phyloP scores from a whole-genome alignment of 352 stramenopile species.

The Globisporangium nodosum region DNA sequence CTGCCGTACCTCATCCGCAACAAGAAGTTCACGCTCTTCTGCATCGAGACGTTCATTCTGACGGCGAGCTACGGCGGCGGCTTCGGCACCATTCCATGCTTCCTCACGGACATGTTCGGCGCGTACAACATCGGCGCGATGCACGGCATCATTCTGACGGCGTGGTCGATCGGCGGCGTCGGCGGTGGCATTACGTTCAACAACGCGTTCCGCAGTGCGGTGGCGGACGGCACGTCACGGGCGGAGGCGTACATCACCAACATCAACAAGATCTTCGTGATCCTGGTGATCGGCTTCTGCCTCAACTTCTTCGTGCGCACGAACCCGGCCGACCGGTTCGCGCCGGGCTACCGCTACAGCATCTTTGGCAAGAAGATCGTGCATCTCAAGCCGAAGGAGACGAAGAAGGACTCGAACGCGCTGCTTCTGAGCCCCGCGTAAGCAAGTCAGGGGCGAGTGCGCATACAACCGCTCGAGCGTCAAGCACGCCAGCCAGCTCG shows the following conservation, averaged over 20 bases:
- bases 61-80: conserved; percentile 67
- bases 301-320: conserved; percentile 62
- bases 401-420: conserved; percentile 20
- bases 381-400: conserved; percentile 42
- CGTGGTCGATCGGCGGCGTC: conserved; percentile 73
- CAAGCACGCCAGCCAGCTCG: not conserved
- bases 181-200: conserved; percentile 72
- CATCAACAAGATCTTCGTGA: conserved; percentile 57
- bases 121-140: conserved; percentile 77
- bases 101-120: conserved; percentile 83
- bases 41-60: conserved; percentile 54
- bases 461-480: not conserved
- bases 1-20: conserved; percentile 56
- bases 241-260: conserved; percentile 59
- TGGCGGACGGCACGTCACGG: conserved; percentile 26
- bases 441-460: not conserved
- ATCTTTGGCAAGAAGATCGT: conserved; percentile 53
- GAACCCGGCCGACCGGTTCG: conserved; percentile 60
- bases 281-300: conserved; percentile 49
- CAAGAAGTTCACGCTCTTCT: conserved; percentile 49
- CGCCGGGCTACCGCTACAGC: conserved; percentile 52
- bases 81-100: conserved; percentile 67
- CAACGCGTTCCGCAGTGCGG: conserved; percentile 35
- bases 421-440: conserved; percentile 11
- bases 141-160: conserved; percentile 68